Evolutionary conservation across 1,139 yeast species (phyloP).

Genomic region (Magnusiomyces clavatus): DNA sequence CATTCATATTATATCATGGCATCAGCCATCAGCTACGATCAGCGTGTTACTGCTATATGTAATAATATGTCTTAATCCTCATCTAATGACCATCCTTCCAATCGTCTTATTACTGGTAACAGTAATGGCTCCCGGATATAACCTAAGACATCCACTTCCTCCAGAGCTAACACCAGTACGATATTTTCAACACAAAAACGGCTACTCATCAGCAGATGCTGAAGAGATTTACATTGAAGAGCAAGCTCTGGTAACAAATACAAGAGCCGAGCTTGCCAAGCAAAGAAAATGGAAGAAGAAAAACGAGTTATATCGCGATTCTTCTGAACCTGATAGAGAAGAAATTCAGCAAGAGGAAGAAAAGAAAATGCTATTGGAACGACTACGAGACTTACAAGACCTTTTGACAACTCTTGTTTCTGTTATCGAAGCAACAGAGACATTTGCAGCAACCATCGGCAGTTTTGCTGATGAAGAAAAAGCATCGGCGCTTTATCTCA

Average conservation of each 20-base stretch:
- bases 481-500: constrained; percentile 48
- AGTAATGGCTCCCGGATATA: constrained; percentile 63
- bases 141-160: constrained; percentile 49
- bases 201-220: constrained; percentile 4
- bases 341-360: constrained; percentile 11
- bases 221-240: constrained; percentile 3
- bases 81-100: constrained; percentile 58
- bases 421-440: constrained; percentile 46
- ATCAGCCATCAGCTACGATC: constrained; percentile 23
- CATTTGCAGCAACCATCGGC: constrained; percentile 53
- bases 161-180: constrained; percentile 15
- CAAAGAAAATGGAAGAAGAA: constrained; percentile 12
- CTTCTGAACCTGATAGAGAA: background rate
- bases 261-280: constrained; percentile 3
- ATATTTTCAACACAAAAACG: constrained; percentile 7
- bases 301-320: background rate
- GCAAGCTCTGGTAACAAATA: constrained; percentile 4
- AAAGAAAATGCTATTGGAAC: constrained; percentile 34
- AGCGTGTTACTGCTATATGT: constrained; percentile 30
- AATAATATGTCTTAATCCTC: constrained; percentile 50
- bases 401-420: constrained; percentile 50
- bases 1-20: constrained; percentile 12
- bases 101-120: constrained; percentile 48
- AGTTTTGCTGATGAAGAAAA: constrained; percentile 64
- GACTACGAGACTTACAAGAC: constrained; percentile 57